Evolutionary conservation across 768 basidiomycete genomes (phyloP).

Genomic region (Strobilomyces echinocephalus): DNA sequence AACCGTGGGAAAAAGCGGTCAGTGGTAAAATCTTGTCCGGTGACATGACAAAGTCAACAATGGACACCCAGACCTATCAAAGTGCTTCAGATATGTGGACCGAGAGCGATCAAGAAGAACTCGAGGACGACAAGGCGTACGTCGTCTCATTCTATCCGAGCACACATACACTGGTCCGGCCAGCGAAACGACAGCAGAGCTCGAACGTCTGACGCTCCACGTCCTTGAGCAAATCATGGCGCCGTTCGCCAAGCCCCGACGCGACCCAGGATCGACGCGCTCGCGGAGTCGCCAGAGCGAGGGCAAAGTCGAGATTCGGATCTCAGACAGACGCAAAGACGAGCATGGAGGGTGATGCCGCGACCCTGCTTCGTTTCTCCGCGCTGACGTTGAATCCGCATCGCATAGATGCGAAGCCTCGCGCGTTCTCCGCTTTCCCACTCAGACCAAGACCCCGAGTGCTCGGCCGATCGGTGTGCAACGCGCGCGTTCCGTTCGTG

Average conservation of each 20-base stretch:
- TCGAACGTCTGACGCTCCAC: slow-evolving; percentile 29
- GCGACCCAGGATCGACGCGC: not conserved
- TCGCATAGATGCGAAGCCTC: slow-evolving; percentile 7
- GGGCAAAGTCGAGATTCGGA: slow-evolving; percentile 30
- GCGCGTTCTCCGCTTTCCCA: slow-evolving; percentile 36
- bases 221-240: slow-evolving; percentile 31
- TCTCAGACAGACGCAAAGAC: slow-evolving; percentile 36
- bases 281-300: slow-evolving; percentile 2
- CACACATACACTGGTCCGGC: slow-evolving; percentile 1
- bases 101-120: slow-evolving; percentile 14
- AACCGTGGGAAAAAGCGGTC: no score
- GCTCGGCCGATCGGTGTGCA: slow-evolving; percentile 39
- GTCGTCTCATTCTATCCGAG: not conserved
- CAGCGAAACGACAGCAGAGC: slow-evolving; percentile 24
- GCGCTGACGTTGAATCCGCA: not conserved
- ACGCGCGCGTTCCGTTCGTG: not conserved
- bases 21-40: no score
- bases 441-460: slow-evolving; percentile 33
- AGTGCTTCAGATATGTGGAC: not conserved
- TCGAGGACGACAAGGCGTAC: slow-evolving; percentile 5
- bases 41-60: slow-evolving; percentile 1
- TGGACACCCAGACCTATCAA: not conserved
- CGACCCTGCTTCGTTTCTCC: not conserved
- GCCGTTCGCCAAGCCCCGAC: slow-evolving; percentile 8
- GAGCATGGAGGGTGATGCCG: slow-evolving; percentile 26